phyloP scores from a whole-genome alignment of 306 rosid genomes.

The Trifolium repens region DNA sequence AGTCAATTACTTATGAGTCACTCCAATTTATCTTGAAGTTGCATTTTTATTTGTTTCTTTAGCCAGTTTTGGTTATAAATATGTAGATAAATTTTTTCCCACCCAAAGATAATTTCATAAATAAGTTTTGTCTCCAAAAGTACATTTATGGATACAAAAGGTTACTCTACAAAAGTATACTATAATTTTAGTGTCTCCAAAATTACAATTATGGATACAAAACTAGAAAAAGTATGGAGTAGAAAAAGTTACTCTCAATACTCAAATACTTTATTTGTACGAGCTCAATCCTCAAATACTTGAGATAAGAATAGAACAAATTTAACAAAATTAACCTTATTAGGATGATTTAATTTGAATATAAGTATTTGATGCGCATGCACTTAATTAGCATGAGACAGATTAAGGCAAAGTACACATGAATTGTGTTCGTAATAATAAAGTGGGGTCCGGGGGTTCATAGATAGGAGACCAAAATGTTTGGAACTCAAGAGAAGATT shows the following conservation, averaged over 20 bases:
- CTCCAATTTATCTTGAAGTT: background rate
- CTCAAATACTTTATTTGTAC: too few species aligned
- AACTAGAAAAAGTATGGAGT: too few species aligned
- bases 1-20: background rate
- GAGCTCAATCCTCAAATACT: background rate
- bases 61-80: background rate
- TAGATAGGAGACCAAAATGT: conserved; percentile 17
- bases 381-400: background rate
- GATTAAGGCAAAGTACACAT: background rate
- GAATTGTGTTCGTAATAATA: background rate
- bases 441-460: conserved; percentile 2
- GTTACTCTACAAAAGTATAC: background rate
- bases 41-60: background rate
- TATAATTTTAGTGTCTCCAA: background rate
- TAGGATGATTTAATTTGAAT: background rate
- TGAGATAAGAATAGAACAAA: background rate
- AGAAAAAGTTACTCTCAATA: too few species aligned
- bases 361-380: background rate
- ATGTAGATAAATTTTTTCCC: background rate
- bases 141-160: background rate
- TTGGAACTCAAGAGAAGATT: conserved; percentile 10
- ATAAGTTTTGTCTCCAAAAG: background rate
- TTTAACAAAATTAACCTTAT: background rate
- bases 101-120: background rate
- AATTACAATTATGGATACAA: background rate